phyloP scores from a whole-genome alignment of 805 yeast species.

The Ogataea pini region DNA sequence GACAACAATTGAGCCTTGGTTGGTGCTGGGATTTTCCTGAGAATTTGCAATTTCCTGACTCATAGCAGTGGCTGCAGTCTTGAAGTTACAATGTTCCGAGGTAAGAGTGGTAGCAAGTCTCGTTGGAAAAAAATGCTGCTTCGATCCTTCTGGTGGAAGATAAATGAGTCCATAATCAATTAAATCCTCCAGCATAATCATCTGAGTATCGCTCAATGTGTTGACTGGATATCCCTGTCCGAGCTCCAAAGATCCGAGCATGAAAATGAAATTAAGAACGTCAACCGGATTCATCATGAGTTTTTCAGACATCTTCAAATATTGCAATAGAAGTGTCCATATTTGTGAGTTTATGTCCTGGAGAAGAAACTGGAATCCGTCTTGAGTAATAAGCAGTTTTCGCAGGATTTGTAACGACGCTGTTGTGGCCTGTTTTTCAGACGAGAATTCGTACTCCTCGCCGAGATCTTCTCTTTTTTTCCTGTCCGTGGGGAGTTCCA shows the following conservation, averaged over 20 bases:
- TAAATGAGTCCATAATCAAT: conserved; percentile 90
- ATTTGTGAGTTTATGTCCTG: conserved; percentile 94
- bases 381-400: conserved; percentile 72
- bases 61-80: conserved; percentile 75
- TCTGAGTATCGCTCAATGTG: conserved; percentile 75
- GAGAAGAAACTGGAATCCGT: conserved; percentile 89
- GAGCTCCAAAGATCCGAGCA: conserved; percentile 87
- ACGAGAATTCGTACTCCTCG: conserved; percentile 23
- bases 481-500: conserved; percentile 61
- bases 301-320: conserved; percentile 79
- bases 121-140: conserved; percentile 72
- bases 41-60: conserved; percentile 57
- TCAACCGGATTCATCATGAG: conserved; percentile 95
- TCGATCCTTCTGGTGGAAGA: conserved; percentile 26
- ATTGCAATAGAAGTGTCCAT: conserved; percentile 89
- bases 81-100: conserved; percentile 71
- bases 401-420: conserved; percentile 25
- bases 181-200: conserved; percentile 83
- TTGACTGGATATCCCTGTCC: conserved; percentile 81
- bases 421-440: conserved; percentile 20
- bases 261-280: conserved; percentile 87
- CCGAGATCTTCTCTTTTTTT: conserved; percentile 29
- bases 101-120: conserved; percentile 87
- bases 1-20: conserved; percentile 72
- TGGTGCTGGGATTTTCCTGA: conserved; percentile 23